Base-by-base conservation (phyloP, 1,284 basidiomycete species). In the Boletus semigastroideus region DNA sequence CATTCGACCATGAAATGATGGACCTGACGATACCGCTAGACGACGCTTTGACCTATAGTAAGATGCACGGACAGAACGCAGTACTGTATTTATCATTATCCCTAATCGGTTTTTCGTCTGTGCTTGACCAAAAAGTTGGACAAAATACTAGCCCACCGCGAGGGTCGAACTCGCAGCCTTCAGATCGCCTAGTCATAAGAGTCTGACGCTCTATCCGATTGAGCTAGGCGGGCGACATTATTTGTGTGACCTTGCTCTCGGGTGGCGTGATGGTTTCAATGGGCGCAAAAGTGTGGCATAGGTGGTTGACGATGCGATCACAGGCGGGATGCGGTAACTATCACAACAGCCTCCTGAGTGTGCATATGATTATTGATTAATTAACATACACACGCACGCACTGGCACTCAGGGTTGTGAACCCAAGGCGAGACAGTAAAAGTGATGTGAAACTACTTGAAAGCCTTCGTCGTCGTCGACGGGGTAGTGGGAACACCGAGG, bases 121-220 rank as follows among this genome's bases (percentile, higher is more conserved):
- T 34, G 33, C 33, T 3, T 34, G 33, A 16, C 16, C 14, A 17
- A 4, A 17, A 36, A 17, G 16, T n/a, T 17, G 4, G n/a, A 17
- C 7, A 36, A 36, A 36, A 36, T 9, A 6, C 34, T 86, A 88
- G 86, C 84, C 86, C 86, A 89, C 86, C 86, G 86, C 84, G 86
- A 88, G 87, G 86, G 86, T 90, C 87, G 86, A 89, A 90, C 86
- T 87, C 84, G 84, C 86, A 90, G 85, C 86, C 86, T 88, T 89
- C 87, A 86, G 84, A 86, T 58, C 83, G 34, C 34, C 34, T 36
- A 36, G 34, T 36, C 34, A 34, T 72, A 69, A 72, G 71, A 87
- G 86, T 86, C 84, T 86, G 86, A 87, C 82, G 84, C 85, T 87
- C 86, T 88, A 85, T 83, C 84, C 84, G 82, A 88, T 86, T 87